Percentiles rank a stretch among this genome's conserved stretches.
These are phyloP conservation scores for Colletotrichum sp. DNA, from an alignment of 2,329 filamentous ascomycete species.

Conservation along the genomic window DNA sequence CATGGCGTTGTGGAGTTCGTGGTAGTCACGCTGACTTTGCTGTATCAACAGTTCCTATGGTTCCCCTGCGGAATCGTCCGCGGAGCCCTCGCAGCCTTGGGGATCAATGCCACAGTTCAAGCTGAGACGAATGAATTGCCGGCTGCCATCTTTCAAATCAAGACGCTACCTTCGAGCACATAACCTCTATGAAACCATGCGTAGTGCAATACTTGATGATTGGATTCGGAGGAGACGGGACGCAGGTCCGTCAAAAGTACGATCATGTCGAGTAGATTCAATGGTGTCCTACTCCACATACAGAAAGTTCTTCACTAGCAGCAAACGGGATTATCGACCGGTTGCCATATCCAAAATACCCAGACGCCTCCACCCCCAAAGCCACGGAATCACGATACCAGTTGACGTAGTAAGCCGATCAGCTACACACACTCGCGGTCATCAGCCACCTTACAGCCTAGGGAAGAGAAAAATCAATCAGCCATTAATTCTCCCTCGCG, in stretches of 20 bases:
- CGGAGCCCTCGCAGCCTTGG: constrained; percentile 90
- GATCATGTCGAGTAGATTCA: not conserved
- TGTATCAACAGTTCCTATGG: constrained; percentile 79
- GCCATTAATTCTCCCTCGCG: constrained; percentile 26
- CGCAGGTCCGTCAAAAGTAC: not conserved
- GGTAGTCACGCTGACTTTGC: not conserved
- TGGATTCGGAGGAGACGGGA: not conserved
- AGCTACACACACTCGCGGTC: constrained; percentile 5
- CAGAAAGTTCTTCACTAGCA: not conserved
- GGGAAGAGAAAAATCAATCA: constrained; percentile 29
- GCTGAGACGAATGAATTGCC: constrained; percentile 90
- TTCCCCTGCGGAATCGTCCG: constrained; percentile 94
- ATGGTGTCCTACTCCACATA: constrained; percentile 2
- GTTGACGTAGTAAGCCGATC: not conserved
- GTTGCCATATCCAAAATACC: not conserved
- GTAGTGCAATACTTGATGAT: not conserved
- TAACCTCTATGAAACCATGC: constrained; percentile 36
- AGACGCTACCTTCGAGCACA: constrained; percentile 74
- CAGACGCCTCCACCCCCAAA: not conserved
- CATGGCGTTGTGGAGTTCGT: not conserved
- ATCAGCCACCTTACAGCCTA: constrained; percentile 32
- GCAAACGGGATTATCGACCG: not conserved
- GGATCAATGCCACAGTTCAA: constrained; percentile 88
- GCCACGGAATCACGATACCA: not conserved
- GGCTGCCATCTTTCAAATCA: constrained; percentile 93